These are phyloP conservation scores for Sporothrix euskadiensis DNA, from an alignment of 2,329 filamentous ascomycete genomes.

Conservation along the genomic window DNA sequence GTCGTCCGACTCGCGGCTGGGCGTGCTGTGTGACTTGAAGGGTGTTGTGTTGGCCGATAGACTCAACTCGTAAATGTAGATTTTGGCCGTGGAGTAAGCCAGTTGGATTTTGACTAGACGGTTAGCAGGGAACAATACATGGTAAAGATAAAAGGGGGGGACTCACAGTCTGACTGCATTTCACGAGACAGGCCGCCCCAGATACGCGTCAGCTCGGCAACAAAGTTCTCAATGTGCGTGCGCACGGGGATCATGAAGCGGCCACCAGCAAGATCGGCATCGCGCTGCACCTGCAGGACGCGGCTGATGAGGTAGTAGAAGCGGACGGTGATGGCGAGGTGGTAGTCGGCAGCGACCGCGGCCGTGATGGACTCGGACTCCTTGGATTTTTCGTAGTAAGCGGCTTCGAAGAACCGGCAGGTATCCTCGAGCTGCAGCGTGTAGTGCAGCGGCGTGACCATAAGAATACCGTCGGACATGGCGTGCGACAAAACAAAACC, in stretches of 20 bases:
- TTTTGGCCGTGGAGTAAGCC: conserved; percentile 32
- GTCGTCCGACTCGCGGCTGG: conserved; percentile 26
- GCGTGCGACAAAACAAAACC: conserved; percentile 46
- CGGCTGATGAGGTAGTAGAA: conserved; percentile 32
- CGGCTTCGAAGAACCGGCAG: conserved; percentile 30
- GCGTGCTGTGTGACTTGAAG: conserved; percentile 21
- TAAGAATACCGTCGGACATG: conserved; percentile 27
- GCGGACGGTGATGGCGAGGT: conserved; percentile 31
- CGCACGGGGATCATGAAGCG: conserved; percentile 24
- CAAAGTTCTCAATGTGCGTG: conserved; percentile 27
- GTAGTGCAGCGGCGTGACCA: conserved; percentile 49
- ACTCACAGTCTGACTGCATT: conserved; percentile 25
- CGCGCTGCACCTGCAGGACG: conserved; percentile 29
- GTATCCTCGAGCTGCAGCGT: conserved; percentile 35
- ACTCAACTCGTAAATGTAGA: conserved; percentile 33
- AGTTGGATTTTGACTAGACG: conserved; percentile 29
- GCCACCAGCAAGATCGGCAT: conserved; percentile 29
- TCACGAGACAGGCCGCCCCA: conserved; percentile 26
- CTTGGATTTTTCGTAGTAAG: conserved; percentile 10
- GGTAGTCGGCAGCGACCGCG: conserved; percentile 22
- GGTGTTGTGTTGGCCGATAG: conserved; percentile 26
- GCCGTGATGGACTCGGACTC: background rate
- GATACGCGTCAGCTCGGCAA: conserved; percentile 27
- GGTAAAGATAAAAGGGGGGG: background rate
- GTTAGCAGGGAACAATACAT: background rate